Evolutionary conservation across 306 rosid genomes (phyloP), one percentile per base, ranked within the genome.

Genomic region (Inga oerstediana): DNA sequence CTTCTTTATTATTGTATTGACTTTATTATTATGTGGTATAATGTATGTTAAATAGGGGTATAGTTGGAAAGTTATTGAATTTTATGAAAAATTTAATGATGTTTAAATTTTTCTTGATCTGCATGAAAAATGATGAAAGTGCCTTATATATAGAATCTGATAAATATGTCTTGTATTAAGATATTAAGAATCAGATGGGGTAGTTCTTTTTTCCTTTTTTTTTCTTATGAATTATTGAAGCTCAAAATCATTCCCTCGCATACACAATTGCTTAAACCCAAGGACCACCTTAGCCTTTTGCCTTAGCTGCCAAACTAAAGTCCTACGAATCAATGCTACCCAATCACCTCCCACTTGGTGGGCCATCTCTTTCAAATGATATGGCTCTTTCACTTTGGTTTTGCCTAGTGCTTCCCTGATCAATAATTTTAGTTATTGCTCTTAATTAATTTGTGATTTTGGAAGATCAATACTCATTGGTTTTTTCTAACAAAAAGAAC

Each of bases 251-350:
- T 32, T 65, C 4, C 2, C 64, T 1, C 8, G 0, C 37, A 3
- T 19, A 68, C 8, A 69, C 14, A 43, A 66, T 67, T 68, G 16
- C 85, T 68, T 76, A 56, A 58, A 77, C 65, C 61, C 52, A 61
- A 48, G 84, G 75, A 79, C 52, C 62, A 56, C 64, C 32, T 32
- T 4, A 65, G 24, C 22, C 51, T 22, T 72, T 22, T 61, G 7
- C 35, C 11, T 59, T 76, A 43, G 54, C 71, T 30, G 48, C 35
- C 49, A 9, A 68, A 67, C 22, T 43, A 7, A 32, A 41, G 39
- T 22, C 70, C 39, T 35, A 5, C 37, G 3, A 10, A 64, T 24
- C 69, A 4, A 30, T 24, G 69, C 17, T 27, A 4, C 0, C 37
- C 69, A 64, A 14, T 30, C 70, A 65, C 7, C 41, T 30, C 43